Evolutionary conservation across 2,329 filamentous ascomycete genomes (phyloP), one percentile per base, ranked within the genome.

Genomic region (Penicillium brevicompactum): DNA sequence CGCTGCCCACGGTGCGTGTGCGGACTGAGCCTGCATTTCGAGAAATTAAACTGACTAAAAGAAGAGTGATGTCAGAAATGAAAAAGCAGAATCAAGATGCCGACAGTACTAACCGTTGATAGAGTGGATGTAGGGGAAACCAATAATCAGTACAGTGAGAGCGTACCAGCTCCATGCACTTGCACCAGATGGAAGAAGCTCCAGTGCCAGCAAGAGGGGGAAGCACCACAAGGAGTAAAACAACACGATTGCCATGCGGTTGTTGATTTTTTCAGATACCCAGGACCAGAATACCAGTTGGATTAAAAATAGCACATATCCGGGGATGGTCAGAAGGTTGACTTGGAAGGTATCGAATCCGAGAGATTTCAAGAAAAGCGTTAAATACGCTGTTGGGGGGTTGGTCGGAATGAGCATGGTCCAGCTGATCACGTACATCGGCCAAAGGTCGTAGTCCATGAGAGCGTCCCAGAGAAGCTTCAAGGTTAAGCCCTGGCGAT

Each of bases 321-420:
- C 79, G 0, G 82, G 83, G 7, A 87, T 84, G 2, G 83, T 82
- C n/a, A 88, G 78, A 54, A 88, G 43, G 32, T 63, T 55, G 46
- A 58, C 60, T 46, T 52, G 4, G 55, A 65, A 59, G 2, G 65
- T 66, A 51, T 52, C 57, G 50, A 69, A 69, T 8, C 78, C 78
- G 30, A 81, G 68, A 21, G 74, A 65, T 1, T 73, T 73, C 0
- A 81, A 69, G 13, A 77, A 78, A 50, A 74, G 75, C 4, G 78
- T 76, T 14, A 81, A 64, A 46, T 81, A 81, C 1, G 73, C 77
- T 52, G 51, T 65, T 27, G 75, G 73, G 2, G 79, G 76, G 14
- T 22, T 42, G 10, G n/a, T 18, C 14, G 50, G 50, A 47, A 52
- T 41, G 4, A 52, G 50, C 14, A 52, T 13, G 0, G 50, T 52